phyloP scores from a whole-genome alignment of 805 yeast species.

The Scheffersomyces coipomensis region DNA sequence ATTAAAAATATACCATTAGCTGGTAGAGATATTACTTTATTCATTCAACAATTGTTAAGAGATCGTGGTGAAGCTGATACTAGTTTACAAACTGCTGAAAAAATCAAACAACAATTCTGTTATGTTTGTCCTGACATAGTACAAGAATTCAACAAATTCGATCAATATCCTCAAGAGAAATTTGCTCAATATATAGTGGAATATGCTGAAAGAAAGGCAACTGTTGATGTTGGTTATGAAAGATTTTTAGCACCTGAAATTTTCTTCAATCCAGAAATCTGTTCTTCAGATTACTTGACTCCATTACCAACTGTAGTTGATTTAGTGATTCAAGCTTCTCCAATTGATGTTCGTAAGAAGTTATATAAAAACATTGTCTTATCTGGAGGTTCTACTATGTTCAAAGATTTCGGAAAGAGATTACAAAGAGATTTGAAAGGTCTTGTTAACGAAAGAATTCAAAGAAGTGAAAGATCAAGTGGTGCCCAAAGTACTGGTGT shows the following conservation, averaged over 20 bases:
- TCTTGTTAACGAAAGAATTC: conserved; percentile 86
- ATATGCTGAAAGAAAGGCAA: conserved; percentile 56
- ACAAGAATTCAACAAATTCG: conserved; percentile 92
- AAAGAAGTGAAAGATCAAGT: conserved; percentile 72
- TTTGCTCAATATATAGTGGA: conserved; percentile 92
- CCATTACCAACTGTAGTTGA: conserved; percentile 97
- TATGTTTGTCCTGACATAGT: conserved; percentile 98
- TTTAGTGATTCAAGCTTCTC: conserved; percentile 90
- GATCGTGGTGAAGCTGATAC: conserved; percentile 97
- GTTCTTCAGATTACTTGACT: conserved; percentile 89
- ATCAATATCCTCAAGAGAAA: conserved; percentile 82
- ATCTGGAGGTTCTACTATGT: conserved; percentile 98
- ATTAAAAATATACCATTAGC: conserved; percentile 98
- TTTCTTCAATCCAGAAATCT: conserved; percentile 96
- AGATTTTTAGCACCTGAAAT: conserved; percentile 98
- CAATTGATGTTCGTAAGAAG: conserved; percentile 97
- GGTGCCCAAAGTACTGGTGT: conserved; percentile 87
- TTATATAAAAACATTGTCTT: conserved; percentile 92
- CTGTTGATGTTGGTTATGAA: conserved; percentile 95
- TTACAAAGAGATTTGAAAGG: conserved; percentile 90
- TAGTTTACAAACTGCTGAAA: conserved; percentile 91
- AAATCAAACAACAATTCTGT: conserved; percentile 94
- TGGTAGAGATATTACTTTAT: conserved; percentile 94
- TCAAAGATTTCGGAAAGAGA: conserved; percentile 96
- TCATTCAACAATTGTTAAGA: conserved; percentile 88